Evolutionary conservation across 2,329 filamentous ascomycete species (phyloP).

Genomic region (Colletotrichum paranaense): DNA sequence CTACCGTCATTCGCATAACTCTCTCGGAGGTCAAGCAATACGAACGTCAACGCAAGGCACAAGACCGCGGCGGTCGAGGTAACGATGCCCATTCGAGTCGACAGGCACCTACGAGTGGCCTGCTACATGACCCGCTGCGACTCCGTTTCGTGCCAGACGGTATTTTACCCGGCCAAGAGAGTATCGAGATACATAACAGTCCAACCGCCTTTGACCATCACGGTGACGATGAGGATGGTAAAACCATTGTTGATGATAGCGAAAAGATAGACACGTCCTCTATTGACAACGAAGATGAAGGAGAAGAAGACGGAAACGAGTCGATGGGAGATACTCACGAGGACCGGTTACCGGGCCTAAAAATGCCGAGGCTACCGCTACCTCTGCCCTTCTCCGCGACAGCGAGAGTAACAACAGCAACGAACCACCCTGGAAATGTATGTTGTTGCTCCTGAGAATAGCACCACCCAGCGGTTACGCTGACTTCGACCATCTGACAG

Average conservation of each 20-base stretch:
- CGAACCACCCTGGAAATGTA: not conserved
- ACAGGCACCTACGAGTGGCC: not conserved
- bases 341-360: not conserved
- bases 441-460: not conserved
- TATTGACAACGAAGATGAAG: not conserved
- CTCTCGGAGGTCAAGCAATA: constrained; percentile 46
- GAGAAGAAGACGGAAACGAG: not conserved
- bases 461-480: not conserved
- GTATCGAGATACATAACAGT: not conserved
- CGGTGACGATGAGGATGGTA: not conserved
- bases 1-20: constrained; percentile 52
- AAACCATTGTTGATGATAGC: not conserved
- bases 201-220: no score
- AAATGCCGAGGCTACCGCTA: constrained; percentile 41
- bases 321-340: not conserved
- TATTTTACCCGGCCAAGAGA: not conserved
- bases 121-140: not conserved
- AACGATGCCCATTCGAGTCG: no score
- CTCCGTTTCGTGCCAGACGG: not conserved
- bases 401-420: not conserved
- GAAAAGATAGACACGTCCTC: not conserved
- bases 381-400: constrained; percentile 38
- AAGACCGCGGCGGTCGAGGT: not conserved
- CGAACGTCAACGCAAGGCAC: not conserved
- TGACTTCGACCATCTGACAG: not conserved